Conservation (phyloP, 2,329 filamentous ascomycete species). For the Chalaropsis thielavioides region DNA sequence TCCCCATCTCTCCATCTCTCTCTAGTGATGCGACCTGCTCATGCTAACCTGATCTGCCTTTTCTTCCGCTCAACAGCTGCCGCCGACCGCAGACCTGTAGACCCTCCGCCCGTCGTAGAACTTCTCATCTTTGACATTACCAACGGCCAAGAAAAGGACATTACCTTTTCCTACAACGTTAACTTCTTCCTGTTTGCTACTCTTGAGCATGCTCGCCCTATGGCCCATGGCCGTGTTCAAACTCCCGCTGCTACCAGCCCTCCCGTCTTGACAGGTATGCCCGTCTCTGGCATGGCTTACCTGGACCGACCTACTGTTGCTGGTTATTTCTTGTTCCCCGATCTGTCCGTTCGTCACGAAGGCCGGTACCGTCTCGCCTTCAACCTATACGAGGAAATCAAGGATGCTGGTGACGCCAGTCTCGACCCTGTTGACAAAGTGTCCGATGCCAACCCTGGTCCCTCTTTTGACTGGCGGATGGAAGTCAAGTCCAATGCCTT, state of each 20-base stretch:
- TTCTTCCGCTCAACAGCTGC: conserved; percentile 40
- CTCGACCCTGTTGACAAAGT: conserved; percentile 29
- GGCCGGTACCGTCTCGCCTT: conserved; percentile 85
- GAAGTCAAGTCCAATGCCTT: conserved; percentile 83
- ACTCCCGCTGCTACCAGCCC: conserved; percentile 52
- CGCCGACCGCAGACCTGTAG: conserved; percentile 79
- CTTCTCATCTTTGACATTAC: conserved; percentile 63
- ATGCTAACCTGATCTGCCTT: neutral
- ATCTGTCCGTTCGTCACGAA: conserved; percentile 89
- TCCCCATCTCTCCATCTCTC: neutral
- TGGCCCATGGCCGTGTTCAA: conserved; percentile 66
- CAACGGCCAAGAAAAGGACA: conserved; percentile 47
- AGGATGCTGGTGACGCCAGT: conserved; percentile 69
- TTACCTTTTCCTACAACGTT: conserved; percentile 85
- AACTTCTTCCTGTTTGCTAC: conserved; percentile 97
- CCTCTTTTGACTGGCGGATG: conserved; percentile 62
- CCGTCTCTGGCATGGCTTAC: conserved; percentile 90
- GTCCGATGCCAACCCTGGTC: conserved; percentile 32
- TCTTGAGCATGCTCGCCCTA: conserved; percentile 68
- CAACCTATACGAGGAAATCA: conserved; percentile 85
- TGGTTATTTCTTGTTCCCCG: conserved; percentile 96
- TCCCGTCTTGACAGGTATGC: conserved; percentile 83
- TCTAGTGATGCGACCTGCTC: neutral
- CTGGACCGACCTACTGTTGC: conserved; percentile 67
- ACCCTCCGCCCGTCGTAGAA: conserved; percentile 88